Percentiles rank a stretch among this genome's conserved stretches.
Conservation (phyloP, 2,329 filamentous ascomycete genomes). For the Talaromyces amestolkiae region DNA sequence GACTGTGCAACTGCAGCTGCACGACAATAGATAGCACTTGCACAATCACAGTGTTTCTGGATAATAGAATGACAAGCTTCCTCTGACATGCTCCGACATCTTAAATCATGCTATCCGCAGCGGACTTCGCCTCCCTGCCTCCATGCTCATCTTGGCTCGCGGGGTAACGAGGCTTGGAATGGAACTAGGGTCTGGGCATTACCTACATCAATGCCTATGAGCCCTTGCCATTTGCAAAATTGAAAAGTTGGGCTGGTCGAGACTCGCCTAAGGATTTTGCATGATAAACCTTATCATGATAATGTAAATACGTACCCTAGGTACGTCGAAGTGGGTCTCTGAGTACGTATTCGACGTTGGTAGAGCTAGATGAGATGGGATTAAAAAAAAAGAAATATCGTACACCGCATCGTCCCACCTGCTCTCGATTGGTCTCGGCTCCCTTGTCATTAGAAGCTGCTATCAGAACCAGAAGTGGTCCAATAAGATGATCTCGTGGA, state of each 20-base stretch:
- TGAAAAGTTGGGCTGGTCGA: not conserved
- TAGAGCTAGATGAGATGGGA: not conserved
- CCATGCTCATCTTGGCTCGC: slow-evolving; percentile 10
- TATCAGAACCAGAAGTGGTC: not conserved
- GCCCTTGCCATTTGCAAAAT: not conserved
- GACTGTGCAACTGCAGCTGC: not conserved
- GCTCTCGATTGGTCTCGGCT: not conserved
- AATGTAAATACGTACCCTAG: not conserved
- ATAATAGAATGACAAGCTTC: not conserved
- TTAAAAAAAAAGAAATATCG: not conserved
- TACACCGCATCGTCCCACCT: not conserved
- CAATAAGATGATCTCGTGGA: not conserved
- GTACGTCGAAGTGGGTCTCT: not conserved
- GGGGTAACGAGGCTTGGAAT: slow-evolving; percentile 16
- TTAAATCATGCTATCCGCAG: not conserved
- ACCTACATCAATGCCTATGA: not conserved
- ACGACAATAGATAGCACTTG: not conserved
- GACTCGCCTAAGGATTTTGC: not conserved
- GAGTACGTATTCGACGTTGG: not conserved
- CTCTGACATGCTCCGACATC: not conserved
- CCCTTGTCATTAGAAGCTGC: not conserved
- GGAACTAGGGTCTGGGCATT: slow-evolving; percentile 13
- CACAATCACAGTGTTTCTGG: not conserved
- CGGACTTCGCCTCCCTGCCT: slow-evolving; percentile 5
- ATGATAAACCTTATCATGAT: not conserved